Conservation (phyloP, 176 grass and related monocot species). For the Panicum miliaceum region DNA sequence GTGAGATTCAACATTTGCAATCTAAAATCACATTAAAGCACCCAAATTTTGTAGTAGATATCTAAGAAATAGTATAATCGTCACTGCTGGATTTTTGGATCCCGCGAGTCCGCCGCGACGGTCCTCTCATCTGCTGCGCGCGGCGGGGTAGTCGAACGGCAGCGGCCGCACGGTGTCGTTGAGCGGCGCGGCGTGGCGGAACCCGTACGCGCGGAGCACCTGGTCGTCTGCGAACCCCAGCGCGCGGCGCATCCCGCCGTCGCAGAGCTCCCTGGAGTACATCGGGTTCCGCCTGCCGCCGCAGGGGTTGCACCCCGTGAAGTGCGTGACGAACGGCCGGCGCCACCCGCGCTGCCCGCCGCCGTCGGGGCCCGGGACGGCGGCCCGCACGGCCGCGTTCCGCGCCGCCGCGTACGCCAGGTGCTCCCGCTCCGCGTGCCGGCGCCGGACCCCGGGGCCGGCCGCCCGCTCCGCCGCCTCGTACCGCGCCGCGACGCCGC, state of each 20-base stretch:
- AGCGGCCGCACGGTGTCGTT: conserved; percentile 51
- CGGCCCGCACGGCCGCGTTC: conserved; percentile 3
- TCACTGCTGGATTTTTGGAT: no score
- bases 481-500: conserved; percentile 51
- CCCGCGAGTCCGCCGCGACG: no score
- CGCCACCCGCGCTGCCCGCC: conserved; percentile 51
- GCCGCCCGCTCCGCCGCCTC: conserved; percentile 39
- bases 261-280: conserved; percentile 61
- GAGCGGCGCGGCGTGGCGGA: conserved; percentile 49
- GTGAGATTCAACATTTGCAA: no score
- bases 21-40: no score
- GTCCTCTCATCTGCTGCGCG: background rate
- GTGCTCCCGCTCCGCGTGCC: conserved; percentile 65
- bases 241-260: conserved; percentile 72
- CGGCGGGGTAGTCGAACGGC: conserved; percentile 65
- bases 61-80: no score
- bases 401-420: conserved; percentile 46
- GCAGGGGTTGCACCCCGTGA: conserved; percentile 79
- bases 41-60: no score
- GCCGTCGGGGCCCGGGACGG: conserved; percentile 32
- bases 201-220: conserved; percentile 72
- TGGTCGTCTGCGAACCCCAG: conserved; percentile 84
- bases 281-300: conserved; percentile 58
- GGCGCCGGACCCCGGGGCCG: conserved; percentile 7
- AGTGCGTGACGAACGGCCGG: conserved; percentile 76